Conservation (phyloP, 1,284 basidiomycete species). For the Boletus calvinii region DNA sequence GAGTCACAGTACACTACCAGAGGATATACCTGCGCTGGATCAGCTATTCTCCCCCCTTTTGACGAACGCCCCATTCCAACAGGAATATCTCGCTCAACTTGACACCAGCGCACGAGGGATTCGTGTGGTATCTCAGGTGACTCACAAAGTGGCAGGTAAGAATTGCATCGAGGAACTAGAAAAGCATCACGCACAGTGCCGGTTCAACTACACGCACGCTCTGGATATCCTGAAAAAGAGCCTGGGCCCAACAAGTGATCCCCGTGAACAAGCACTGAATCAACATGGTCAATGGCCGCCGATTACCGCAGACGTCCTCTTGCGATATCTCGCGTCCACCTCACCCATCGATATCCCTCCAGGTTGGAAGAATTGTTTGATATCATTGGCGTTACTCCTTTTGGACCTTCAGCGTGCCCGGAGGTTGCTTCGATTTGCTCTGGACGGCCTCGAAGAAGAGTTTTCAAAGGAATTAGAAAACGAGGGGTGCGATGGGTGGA, state of each 20-base stretch:
- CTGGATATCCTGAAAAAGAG: neutral
- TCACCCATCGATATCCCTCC: neutral
- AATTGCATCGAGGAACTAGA: neutral
- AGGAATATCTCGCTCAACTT: neutral
- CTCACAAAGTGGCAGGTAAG: accelerated
- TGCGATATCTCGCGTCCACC: constrained; percentile 25
- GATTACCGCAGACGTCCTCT: constrained; percentile 25
- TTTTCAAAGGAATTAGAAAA: constrained; percentile 1
- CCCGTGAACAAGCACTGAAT: neutral
- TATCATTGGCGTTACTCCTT: neutral
- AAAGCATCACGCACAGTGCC: neutral
- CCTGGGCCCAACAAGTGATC: neutral
- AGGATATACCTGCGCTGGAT: neutral
- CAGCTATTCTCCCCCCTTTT: neutral
- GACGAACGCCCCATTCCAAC: neutral
- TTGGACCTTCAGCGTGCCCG: neutral
- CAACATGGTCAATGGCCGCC: constrained; percentile 20
- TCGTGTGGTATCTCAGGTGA: no score
- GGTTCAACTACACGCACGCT: neutral
- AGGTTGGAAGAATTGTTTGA: neutral
- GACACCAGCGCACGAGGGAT: neutral
- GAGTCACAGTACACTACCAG: no score
- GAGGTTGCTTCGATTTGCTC: neutral
- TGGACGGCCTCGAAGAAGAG: neutral
- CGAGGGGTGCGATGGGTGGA: neutral